These are phyloP conservation scores for Cephaloascus albidus DNA, from an alignment of 805 yeast genomes.

Conservation along the genomic window DNA sequence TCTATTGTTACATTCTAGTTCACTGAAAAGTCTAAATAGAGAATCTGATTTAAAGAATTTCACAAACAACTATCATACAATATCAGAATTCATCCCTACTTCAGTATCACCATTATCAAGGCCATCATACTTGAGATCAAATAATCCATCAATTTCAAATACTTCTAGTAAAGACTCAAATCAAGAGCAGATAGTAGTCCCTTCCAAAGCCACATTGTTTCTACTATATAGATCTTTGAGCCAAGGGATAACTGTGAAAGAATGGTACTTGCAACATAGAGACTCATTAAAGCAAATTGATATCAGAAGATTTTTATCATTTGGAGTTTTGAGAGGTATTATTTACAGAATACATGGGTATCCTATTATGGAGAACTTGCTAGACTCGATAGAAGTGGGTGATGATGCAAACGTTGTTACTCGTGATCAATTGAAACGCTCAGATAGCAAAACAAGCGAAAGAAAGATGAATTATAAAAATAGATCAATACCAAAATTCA, in stretches of 20 bases:
- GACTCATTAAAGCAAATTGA: slow-evolving; percentile 58
- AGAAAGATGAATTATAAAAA: background rate
- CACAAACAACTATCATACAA: background rate
- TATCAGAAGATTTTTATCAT: slow-evolving; percentile 73
- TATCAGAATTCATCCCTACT: background rate
- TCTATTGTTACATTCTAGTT: background rate
- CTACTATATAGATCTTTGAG: slow-evolving; percentile 68
- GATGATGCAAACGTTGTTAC: slow-evolving; percentile 10
- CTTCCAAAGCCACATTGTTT: slow-evolving; percentile 60
- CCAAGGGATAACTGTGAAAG: slow-evolving; percentile 67
- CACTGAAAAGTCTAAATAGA: too few species aligned
- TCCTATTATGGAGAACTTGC: slow-evolving; percentile 45
- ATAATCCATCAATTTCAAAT: background rate
- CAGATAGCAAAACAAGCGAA: background rate
- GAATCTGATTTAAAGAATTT: background rate
- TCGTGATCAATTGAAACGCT: too few species aligned
- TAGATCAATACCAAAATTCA: background rate
- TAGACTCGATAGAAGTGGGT: slow-evolving; percentile 24
- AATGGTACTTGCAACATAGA: slow-evolving; percentile 71
- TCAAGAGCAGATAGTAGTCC: slow-evolving; percentile 20
- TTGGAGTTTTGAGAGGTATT: slow-evolving; percentile 76
- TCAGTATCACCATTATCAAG: slow-evolving; percentile 2
- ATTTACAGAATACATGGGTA: slow-evolving; percentile 74
- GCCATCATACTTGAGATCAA: slow-evolving; percentile 1
- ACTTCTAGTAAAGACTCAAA: background rate